Conservation (phyloP, 805 yeast species). For the Priceomyces haplophilus region DNA sequence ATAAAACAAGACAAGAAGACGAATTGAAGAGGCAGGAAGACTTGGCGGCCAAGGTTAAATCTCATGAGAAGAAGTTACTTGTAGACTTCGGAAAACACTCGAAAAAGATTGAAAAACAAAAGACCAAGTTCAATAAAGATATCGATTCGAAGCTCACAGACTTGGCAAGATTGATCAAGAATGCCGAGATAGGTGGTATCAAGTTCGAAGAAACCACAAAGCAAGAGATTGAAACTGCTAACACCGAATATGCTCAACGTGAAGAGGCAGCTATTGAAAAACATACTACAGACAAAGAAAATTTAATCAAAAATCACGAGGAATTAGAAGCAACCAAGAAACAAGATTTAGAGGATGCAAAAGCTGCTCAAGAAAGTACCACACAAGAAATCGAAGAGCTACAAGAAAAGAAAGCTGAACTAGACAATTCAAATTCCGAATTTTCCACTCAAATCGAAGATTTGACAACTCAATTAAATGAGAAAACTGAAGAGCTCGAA, state of each 20-base stretch:
- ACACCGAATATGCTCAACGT: slow-evolving; percentile 41
- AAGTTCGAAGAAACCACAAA: slow-evolving; percentile 41
- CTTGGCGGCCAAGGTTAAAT: slow-evolving; percentile 32
- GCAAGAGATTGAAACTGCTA: slow-evolving; percentile 44
- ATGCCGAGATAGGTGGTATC: slow-evolving; percentile 32
- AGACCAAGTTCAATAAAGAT: slow-evolving; percentile 40
- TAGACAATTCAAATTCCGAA: slow-evolving; percentile 38
- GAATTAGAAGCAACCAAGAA: slow-evolving; percentile 44
- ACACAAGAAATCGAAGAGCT: slow-evolving; percentile 44
- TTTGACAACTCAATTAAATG: slow-evolving; percentile 41
- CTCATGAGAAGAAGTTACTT: slow-evolving; percentile 35
- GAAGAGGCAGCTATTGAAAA: slow-evolving; percentile 46
- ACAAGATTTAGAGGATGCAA: slow-evolving; percentile 42
- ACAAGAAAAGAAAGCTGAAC: slow-evolving; percentile 40
- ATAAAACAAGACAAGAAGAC: slow-evolving; percentile 42
- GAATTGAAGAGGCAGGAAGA: slow-evolving; percentile 38
- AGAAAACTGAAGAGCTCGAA: slow-evolving; percentile 31
- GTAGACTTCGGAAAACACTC: slow-evolving; percentile 36
- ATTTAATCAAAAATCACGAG: slow-evolving; percentile 40
- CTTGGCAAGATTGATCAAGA: slow-evolving; percentile 18
- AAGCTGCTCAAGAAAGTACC: slow-evolving; percentile 39
- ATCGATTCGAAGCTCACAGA: slow-evolving; percentile 30
- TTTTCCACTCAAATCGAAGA: slow-evolving; percentile 39
- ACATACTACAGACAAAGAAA: slow-evolving; percentile 45
- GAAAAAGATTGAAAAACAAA: slow-evolving; percentile 36